Base-by-base conservation (phyloP, 371 early-diverging fungal species). In the Haplosporangium sp. region DNA sequence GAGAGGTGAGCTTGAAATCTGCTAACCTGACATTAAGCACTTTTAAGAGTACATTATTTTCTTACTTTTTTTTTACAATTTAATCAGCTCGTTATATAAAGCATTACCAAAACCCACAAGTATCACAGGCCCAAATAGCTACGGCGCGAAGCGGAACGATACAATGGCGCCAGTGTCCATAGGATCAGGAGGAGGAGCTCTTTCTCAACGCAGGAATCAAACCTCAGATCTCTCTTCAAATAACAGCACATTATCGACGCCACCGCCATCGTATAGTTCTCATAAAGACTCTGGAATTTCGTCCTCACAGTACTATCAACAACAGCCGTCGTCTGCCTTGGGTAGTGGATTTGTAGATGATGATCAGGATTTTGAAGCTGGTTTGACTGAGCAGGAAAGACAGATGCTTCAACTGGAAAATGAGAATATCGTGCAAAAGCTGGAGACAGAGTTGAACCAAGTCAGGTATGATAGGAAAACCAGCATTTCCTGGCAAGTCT, bases 351-450 rank as follows among this genome's bases (percentile, higher is more conserved):
- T 59, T 39, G 65, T 73, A 9, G 78, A 73, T 19, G 61, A 63
- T 0, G 77, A 76, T 13, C 79, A 82, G 56, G 83, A 82, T 11
- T 85, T 86, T 74, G 86, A 87, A 53, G 72, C 76, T 13, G 82
- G 85, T 44, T 58, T 93, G 48, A 89, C 89, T 0, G 85, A 85
- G 19, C 87, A 92, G 40, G 88, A 93, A 70, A 63, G 90, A 27
- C 88, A 89, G 66, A 85, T 91, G 82, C 74, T 93, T 45, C 90
- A 91, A 61, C 63, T 83, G 71, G 93, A 93, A 61, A 93, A 93
- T 69, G 84, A 84, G 13, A 72, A 76, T 68, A 89, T 93, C 89
- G 69, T 91, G 11, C 85, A 86, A 58, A 88, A 89, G 62, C 83
- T 93, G 65, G 92, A 90, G 50, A 88, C 85, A 47, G 89, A 92